Evolutionary conservation across 345 rosid genomes (phyloP).

Genomic region (Boechera retrofracta): DNA sequence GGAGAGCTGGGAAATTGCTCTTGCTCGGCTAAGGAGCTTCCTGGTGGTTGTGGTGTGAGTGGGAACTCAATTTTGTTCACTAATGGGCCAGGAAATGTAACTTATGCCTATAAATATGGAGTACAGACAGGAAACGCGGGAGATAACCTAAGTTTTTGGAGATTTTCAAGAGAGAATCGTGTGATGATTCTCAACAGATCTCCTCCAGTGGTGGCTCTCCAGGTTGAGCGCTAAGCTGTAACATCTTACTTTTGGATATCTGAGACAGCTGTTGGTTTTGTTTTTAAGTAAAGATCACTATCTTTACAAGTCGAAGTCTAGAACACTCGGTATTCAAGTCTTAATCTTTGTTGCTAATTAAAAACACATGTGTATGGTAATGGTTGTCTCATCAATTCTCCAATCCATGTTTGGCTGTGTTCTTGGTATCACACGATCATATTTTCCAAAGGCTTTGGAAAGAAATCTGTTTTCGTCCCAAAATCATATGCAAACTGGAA

Average conservation of each 20-base stretch:
- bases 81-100: background rate
- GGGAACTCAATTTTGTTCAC: slow-evolving; percentile 24
- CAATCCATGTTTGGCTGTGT: background rate
- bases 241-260: background rate
- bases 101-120: background rate
- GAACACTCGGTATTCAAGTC: too few species aligned
- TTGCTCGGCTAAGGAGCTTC: slow-evolving; percentile 5
- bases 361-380: too few species aligned
- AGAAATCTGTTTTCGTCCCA: background rate
- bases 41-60: slow-evolving; percentile 25
- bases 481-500: background rate
- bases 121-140: background rate
- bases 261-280: background rate
- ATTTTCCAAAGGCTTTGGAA: background rate
- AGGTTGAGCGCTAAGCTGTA: background rate
- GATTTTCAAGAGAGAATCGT: background rate
- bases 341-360: too few species aligned
- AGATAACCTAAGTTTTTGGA: background rate
- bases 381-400: background rate
- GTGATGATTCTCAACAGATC: background rate
- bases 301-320: too few species aligned
- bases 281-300: too few species aligned
- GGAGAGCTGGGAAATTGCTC: background rate
- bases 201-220: background rate
- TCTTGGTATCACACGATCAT: background rate